Evolutionary conservation across 2,329 filamentous ascomycete species (phyloP), one percentile per base, ranked within the genome.

Genomic region (Chaetomiaceae sp.): DNA sequence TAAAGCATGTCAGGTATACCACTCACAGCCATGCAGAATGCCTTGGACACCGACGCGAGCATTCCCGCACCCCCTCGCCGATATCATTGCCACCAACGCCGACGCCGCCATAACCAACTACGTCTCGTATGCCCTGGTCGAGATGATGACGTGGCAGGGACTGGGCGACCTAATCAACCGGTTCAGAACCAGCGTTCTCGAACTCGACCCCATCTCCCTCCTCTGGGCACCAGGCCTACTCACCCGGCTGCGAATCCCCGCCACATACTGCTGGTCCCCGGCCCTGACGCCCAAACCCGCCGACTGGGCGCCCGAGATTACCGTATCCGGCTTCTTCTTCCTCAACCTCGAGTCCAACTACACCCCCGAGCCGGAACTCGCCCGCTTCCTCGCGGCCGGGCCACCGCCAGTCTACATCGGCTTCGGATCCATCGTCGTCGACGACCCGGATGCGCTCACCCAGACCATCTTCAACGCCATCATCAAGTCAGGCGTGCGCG

Each of bases 131-230:
- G 84, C 86, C 0, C 74, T 95, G 19, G 87, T 95, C 2, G 91
- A 96, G 61, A 89, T 95, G 81, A 83, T 96, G 78, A 91, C 91
- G 11, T 95, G 90, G 90, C 90, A 96, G 70, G 91, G 90, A 0
- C 73, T 96, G 4, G 91, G 91, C 34, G 91, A 96, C 68, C 76
- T 96, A 6, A 92, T 96, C 66, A 96, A 97, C 65, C 80, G 84
- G 11, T 96, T 96, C 64, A 79, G 91, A 48, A 84, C 86, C 59
- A 84, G 84, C 54, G 81, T 81, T 14, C 76, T 95, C 1, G 86
- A 87, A 23, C 74, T 96, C 1, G 87, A 94, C 40, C 81, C 87
- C 0, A 77, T 96, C 38, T 90, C 87, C 56, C 74, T 89, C 7
- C 84, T 95, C 45, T 92, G 87, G 80, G 91, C 88, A 2, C 90